Base-by-base conservation (phyloP, 139 green algal genomes). In the Coccomyxa sp. region DNA sequence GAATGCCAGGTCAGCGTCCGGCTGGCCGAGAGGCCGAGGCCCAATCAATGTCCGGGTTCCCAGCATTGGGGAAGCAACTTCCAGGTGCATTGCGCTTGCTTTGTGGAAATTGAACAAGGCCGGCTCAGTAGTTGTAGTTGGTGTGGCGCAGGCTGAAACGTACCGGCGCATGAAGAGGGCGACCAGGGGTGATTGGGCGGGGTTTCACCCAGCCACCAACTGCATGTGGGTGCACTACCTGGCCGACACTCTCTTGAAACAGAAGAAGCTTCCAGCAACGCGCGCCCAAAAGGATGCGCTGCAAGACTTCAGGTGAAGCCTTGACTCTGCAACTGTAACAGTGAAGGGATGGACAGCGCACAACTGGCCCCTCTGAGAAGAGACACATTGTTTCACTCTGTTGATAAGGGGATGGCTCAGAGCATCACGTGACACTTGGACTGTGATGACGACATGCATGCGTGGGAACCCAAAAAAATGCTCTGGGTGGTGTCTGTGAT, bases 201-300 rank as follows among this genome's bases (percentile, higher is more conserved):
- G 57, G 13, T 84, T 85, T 83, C 81, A 79, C 58, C 94, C 93
- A 3, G 84, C 85, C 57, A 99, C 95, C n/a, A 99, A 99, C 87
- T 90, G 86, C 51, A 84, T 96, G 28, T 99, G 96, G 96, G 82
- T 99, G 83, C 88, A 95, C 76, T 99, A 99, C 88, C 87, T 99
- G 51, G 92, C 93, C 17, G 95, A 98, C 75, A 92, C 91, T 14
- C 81, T 98, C 71, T 87, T 95, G 1, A 88, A 67, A 12, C 77
- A 90, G 51, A 96, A 97, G 85, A 57, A 87, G 32, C 21, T 74
- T 25, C 79, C 77, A n/a, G 18, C 59, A 25, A 81, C 76, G 31
- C 79, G 83, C 12, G 79, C 66, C 30, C 79, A 95, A 30, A 86
- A 88, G 77, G 58, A 82, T 15, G 79, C 67, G 57, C 86, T 95